A percentile compares a stretch with the other conserved stretches of the same genome.
phyloP scores from a whole-genome alignment of 2,329 filamentous ascomycete species.

The Calonectria hawksworthii region DNA sequence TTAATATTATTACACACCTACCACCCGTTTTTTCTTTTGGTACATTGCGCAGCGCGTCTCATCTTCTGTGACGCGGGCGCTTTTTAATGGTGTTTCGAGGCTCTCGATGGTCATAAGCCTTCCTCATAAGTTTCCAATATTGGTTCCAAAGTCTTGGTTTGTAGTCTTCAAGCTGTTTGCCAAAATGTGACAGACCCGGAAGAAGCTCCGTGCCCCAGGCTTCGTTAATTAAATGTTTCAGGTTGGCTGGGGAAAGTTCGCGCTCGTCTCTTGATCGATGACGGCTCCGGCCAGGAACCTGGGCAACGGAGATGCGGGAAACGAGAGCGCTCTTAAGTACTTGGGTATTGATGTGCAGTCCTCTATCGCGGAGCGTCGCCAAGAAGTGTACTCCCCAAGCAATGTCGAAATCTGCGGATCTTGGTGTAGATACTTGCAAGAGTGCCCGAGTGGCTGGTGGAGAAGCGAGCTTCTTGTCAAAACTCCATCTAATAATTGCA shows the following conservation, averaged over 20 bases:
- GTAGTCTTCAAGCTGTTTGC: constrained; percentile 46
- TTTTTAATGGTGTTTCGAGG: background rate
- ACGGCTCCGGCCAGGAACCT: constrained; percentile 46
- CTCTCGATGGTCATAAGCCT: constrained; percentile 43
- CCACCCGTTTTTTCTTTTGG: constrained; percentile 13
- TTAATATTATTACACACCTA: constrained; percentile 41
- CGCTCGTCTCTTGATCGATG: constrained; percentile 48
- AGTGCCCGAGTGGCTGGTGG: constrained; percentile 33
- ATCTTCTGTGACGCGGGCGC: constrained; percentile 2
- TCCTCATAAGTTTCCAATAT: constrained; percentile 47
- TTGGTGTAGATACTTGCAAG: constrained; percentile 19
- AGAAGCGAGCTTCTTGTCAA: constrained; percentile 53
- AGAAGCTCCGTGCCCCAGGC: constrained; percentile 53
- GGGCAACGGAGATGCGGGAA: constrained; percentile 47
- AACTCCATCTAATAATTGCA: constrained; percentile 61
- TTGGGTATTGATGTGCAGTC: constrained; percentile 52
- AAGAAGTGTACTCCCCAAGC: constrained; percentile 55
- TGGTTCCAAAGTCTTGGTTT: constrained; percentile 49
- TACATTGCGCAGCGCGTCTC: constrained; percentile 6
- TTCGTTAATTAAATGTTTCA: constrained; percentile 50
- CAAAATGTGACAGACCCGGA: constrained; percentile 39
- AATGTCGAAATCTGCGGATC: constrained; percentile 48
- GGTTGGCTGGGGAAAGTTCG: constrained; percentile 47
- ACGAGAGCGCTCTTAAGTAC: constrained; percentile 47
- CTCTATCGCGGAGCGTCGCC: constrained; percentile 51